Evolutionary conservation across 148 eudicot species (phyloP).

Genomic region (Nepenthes mirabilis): DNA sequence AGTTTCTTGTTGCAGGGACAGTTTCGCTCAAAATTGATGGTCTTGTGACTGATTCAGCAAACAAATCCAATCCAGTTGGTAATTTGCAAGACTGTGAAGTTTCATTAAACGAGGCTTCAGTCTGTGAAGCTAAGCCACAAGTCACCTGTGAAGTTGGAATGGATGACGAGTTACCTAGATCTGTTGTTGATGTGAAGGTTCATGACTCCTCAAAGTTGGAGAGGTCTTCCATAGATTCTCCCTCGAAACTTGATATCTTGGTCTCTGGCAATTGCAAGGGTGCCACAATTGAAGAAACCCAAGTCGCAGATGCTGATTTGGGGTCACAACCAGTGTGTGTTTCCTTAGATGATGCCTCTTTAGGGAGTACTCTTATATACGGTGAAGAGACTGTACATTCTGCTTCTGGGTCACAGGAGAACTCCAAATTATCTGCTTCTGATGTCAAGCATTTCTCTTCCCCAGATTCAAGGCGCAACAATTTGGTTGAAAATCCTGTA

Average conservation of each 20-base stretch:
- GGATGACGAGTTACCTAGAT: constrained; percentile 2
- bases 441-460: constrained; percentile 8
- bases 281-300: constrained; percentile 5
- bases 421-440: not conserved
- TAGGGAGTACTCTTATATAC: not conserved
- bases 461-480: constrained; percentile 7
- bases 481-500: constrained; percentile 11
- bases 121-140: constrained; percentile 5
- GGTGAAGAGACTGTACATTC: not conserved
- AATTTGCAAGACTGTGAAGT: constrained; percentile 12
- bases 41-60: constrained; percentile 16
- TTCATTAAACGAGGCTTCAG: constrained; percentile 12
- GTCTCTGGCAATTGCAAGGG: constrained; percentile 4
- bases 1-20: constrained; percentile 15
- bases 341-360: constrained; percentile 4
- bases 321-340: constrained; percentile 1
- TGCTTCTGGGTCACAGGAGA: too few relatives aligned
- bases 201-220: constrained; percentile 2
- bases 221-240: constrained; percentile 9
- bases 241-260: not conserved
- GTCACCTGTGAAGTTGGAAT: not conserved
- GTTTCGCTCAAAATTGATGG: constrained; percentile 11
- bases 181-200: constrained; percentile 2
- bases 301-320: constrained; percentile 1
- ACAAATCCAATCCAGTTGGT: constrained; percentile 10